Base-by-base conservation (phyloP, 2,329 filamentous ascomycete species). In the Ophiocordyceps unilateralis region DNA sequence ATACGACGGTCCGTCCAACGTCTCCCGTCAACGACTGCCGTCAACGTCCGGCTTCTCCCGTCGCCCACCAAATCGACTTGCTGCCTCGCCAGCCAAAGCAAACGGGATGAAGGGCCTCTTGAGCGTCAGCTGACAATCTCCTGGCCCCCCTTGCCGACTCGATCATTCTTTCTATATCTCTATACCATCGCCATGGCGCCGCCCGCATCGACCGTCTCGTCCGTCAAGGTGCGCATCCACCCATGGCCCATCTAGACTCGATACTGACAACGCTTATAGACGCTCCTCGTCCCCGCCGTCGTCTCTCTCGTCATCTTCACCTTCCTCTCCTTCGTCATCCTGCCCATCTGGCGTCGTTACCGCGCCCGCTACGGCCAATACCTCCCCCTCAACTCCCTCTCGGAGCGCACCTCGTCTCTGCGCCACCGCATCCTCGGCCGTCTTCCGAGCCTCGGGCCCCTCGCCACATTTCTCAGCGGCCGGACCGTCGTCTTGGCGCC, bases 331-430 rank as follows among this genome's bases (percentile, higher is more conserved):
- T 83, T 77, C 57, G 62, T 78, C 51, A 53, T 84, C 47, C 55
- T 83, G 22, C 83, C 83, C 2, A 55, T 81, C 46, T 83, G 81
- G 72, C 78, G 75, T 40, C 73, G 70, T 44, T 83, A 84, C 59
- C 77, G 74, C 48, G 71, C 70, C 51, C 76, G 81, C 46, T 86
- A 86, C 58, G 72, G 76, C 54, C 78, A 83, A 47, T 87, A 87
- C 55, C 72, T 86, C 2, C 81, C 81, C 1, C 62, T 86, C 48
- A 72, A 81, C 47, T 65, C 69, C 26, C 74, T 82, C 46, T 73
- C 74, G 20, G 71, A 66, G 41, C 70, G 70, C 41, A 78, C 72
- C 6, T 61, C 64, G 8, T 64, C 75, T 47, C 50, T 78, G 21
- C 69, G 76, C 23, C 62, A 70, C 40, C 65, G 73, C 47, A 52